Base-by-base conservation (phyloP, 148 eudicot species). In the Vaccinium corymbosum region DNA sequence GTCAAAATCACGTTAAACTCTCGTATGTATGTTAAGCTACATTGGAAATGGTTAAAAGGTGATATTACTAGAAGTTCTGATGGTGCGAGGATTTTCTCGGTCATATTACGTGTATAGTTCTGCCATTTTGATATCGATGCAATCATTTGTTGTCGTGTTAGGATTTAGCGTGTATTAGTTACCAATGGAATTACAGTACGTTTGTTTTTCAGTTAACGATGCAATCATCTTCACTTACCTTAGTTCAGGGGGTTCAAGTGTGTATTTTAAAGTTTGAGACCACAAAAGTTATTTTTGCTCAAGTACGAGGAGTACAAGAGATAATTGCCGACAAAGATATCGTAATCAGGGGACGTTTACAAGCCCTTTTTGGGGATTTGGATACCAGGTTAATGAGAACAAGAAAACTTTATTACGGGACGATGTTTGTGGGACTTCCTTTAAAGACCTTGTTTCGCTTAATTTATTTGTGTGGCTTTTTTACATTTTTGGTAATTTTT, bases 301-400 rank as follows among this genome's bases (percentile, higher is more conserved):
- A n/a, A 77, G 0, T 25, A 49, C 76, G 3, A 64, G 19, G 50
- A 81, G 70, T 10, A 29, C n/a, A 15, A 19, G 42, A 0, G 42
- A 32, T 56, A 14, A 49, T 76, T 53, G 38, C 15, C 8, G 1
- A 27, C 46, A 25, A 15, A 25, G 12, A 10, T 42, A 4, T 19
- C 6, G 53, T n/a, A 6, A 4, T 27, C 17, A 13, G 8, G 7
- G 1, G 29, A 82, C 17, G n/a, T 11, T 52, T 29, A 20, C 1
- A 72, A 48, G 78, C 35, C 50, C 64, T 82, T 81, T 81, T 70
- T 13, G 12, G 51, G 20, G 20, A 82, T 52, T 32, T 70, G n/a
- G 46, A 32, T 12, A 1, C 16, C 50, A 32, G 22, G 16, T 8
- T 12, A 56, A 56, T 57, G 38, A 35, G 68, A 57, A 55, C 81